Percentiles rank a stretch among this genome's conserved stretches.
phyloP scores from a whole-genome alignment of 1,139 yeast genomes.

The Pichia sp. region DNA sequence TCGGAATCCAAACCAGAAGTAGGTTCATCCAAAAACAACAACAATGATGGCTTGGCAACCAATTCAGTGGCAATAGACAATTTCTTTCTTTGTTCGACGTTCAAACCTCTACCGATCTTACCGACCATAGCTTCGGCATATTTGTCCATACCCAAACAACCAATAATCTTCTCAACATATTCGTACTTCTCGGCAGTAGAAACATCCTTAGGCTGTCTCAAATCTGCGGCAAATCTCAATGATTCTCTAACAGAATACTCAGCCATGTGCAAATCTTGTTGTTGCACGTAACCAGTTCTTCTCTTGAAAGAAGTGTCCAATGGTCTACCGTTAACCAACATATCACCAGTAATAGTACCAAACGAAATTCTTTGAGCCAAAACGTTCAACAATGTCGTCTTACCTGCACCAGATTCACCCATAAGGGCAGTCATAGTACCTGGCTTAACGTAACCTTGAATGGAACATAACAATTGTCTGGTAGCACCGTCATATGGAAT shows the following conservation, averaged over 20 bases:
- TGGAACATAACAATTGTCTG: constrained; percentile 31
- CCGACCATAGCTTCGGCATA: constrained; percentile 56
- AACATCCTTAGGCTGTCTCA: constrained; percentile 44
- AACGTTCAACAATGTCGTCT: constrained; percentile 56
- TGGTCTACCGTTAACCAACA: constrained; percentile 48
- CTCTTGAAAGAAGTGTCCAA: constrained; percentile 42
- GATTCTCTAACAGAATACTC: constrained; percentile 50
- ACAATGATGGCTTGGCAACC: constrained; percentile 46
- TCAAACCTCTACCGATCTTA: constrained; percentile 46
- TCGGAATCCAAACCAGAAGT: constrained; percentile 53
- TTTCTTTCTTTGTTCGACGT: constrained; percentile 47
- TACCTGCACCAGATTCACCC: constrained; percentile 74
- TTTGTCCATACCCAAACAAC: constrained; percentile 44
- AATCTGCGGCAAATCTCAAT: constrained; percentile 46
- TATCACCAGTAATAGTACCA: constrained; percentile 50
- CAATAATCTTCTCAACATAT: constrained; percentile 47
- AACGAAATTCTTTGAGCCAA: constrained; percentile 48
- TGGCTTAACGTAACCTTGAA: constrained; percentile 54
- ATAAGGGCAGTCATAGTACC: constrained; percentile 56
- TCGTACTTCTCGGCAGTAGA: constrained; percentile 42
- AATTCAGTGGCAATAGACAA: constrained; percentile 44
- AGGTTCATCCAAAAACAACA: constrained; percentile 48
- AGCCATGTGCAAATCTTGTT: constrained; percentile 51
- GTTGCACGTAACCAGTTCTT: constrained; percentile 55
- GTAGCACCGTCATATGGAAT: constrained; percentile 39